Evolutionary conservation across 2,329 filamentous ascomycete genomes (phyloP), one percentile per base, ranked within the genome.

Genomic region (Apiospora arundinis): DNA sequence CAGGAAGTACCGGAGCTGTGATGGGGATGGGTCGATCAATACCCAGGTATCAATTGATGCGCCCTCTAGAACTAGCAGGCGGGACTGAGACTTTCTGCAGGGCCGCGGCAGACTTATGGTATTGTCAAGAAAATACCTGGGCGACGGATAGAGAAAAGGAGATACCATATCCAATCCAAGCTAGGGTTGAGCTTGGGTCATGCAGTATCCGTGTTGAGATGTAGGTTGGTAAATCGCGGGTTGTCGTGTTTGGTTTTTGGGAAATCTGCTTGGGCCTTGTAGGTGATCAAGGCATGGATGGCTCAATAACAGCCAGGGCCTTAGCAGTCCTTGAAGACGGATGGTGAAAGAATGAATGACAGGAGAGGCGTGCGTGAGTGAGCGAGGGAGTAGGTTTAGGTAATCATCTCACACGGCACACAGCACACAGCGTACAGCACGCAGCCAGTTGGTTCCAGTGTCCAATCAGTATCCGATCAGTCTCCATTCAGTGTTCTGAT

Each of bases 41-140:
- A 42, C 12, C 12, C 40, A 42, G 32, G 32, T 32, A 60, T 37
- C 48, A 28, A 52, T 9, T 42, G 45, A 28, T n/a, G 32, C 32
- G n/a, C 32, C 56, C 56, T 45, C 42, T 16, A 5, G 42, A 16
- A 45, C 56, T 60, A 14, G 32, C 56, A 40, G 56, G 32, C 37
- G 21, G 18, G 21, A 56, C 49, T 32, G 23, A 56, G 56, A n/a
- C 56, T 40, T 63, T n/a, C 56, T 40, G 56, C 56, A 63, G 16
- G 32, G 32, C 52, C 18, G 18, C 56, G 32, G 56, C 32, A 63
- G 56, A 21, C 56, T 63, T 63, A 23, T 63, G 56, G 56, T 63
- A 63, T 40, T 21, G 56, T 63, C 56, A 28, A 63, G n/a, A 63
- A 63, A 40, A 40, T 40, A 63, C 52, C 56, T 63, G 18, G 56